phyloP scores from a whole-genome alignment of 768 basidiomycete species.

The Thelephora ganbajun region DNA sequence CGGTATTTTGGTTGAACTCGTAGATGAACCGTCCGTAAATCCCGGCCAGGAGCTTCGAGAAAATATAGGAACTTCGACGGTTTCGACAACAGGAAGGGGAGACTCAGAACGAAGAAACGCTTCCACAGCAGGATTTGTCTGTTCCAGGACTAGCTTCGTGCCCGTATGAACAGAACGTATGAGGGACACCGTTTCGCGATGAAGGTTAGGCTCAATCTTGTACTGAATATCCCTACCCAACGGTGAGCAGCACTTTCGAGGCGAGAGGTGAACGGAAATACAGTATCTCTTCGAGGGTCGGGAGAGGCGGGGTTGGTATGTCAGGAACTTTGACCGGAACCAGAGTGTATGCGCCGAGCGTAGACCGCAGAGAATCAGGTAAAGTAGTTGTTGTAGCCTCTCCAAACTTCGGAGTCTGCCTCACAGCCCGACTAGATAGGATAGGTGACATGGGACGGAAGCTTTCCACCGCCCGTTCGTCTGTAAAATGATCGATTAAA shows the following conservation, averaged over 20 bases:
- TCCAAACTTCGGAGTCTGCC: constrained; percentile 32
- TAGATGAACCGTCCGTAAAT: constrained; percentile 1
- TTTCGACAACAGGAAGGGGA: constrained; percentile 14
- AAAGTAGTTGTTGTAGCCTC: not conserved
- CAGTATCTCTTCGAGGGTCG: constrained; percentile 25
- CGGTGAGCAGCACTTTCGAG: not conserved
- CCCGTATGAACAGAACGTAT: constrained; percentile 14
- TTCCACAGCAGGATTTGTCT: constrained; percentile 4
- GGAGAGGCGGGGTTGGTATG: not conserved
- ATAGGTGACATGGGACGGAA: constrained; percentile 29
- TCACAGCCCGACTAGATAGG: constrained; percentile 30
- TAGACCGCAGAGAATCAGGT: not conserved
- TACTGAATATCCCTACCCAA: constrained; percentile 18
- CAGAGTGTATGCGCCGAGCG: not conserved
- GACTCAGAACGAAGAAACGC: constrained; percentile 19
- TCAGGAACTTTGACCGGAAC: not conserved
- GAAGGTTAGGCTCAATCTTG: constrained; percentile 15
- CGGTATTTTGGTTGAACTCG: not conserved
- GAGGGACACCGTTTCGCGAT: constrained; percentile 13
- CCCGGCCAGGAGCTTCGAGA: constrained; percentile 19
- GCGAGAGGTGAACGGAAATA: constrained; percentile 12
- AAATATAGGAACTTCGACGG: constrained; percentile 32
- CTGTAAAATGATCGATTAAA: constrained; percentile 9
- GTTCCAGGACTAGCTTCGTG: not conserved
- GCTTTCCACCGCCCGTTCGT: constrained; percentile 10